Base-by-base conservation (phyloP, 345 rosid genomes). In the Camelina neglecta region DNA sequence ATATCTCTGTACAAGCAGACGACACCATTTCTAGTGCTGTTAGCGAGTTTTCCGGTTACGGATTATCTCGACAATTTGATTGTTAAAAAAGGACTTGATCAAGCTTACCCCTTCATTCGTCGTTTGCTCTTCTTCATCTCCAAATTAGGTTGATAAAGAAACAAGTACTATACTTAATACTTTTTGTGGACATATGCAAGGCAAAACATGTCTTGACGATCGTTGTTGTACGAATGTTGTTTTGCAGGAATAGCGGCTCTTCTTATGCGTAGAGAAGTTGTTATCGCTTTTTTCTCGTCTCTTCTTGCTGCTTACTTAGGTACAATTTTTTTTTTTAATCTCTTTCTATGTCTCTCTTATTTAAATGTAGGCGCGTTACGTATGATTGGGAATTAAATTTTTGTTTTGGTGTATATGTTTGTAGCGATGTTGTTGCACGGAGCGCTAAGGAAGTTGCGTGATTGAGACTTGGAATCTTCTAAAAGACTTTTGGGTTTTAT, bases 361-460 rank as follows among this genome's bases (percentile, higher is more conserved):
- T 7, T 29, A 18, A 41, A 11, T 60, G 11, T 11, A 10, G 8
- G 8, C 8, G 33, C 18, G 39, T 51, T 53, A 47, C 47, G 21
- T 29, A 55, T 41, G 11, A 1, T n/a, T 39, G 51, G 12, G 41
- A 9, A 26, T 3, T 13, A 13, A 13, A 1, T 7, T 20, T 15
- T 8, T 18, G 8, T 26, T 26, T 21, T 29, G 38, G 21, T 29
- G 39, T 55, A 1, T 42, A 11, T 67, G 50, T 23, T 15, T 73
- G 75, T 60, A 90, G 93, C 76, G 41, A 83, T 84, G 86, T 67
- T 90, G 67, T 67, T 85, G 84, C 97, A 89, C 61, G 92, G 89
- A 18, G 80, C 93, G 33, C 83, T 85, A 26, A 83, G 93, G 72
- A 89, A 85, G 82, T 80, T 90, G 60, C 60, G 51, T 49, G 79